These are phyloP conservation scores for Exophiala aquamarina DNA, from an alignment of 2,329 filamentous ascomycete species.

Conservation along the genomic window DNA sequence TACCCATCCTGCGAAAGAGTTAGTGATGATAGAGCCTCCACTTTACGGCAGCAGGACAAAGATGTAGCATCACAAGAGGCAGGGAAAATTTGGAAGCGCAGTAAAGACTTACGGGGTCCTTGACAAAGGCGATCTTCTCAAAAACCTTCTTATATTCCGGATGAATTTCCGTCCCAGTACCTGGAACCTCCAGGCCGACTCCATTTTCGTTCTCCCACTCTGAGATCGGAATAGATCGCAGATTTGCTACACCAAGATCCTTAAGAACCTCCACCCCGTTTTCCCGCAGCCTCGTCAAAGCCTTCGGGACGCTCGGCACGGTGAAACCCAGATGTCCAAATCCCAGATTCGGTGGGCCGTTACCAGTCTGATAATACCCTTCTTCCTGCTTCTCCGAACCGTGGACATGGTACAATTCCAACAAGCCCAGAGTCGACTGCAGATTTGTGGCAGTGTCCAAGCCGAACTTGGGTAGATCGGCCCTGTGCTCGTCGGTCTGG, in stretches of 20 bases:
- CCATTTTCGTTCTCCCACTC: conserved; percentile 36
- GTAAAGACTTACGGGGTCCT: conserved; percentile 38
- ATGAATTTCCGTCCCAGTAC: conserved; percentile 32
- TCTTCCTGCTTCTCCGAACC: conserved; percentile 32
- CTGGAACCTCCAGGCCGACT: conserved; percentile 30
- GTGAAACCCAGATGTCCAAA: conserved; percentile 42
- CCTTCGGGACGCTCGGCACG: conserved; percentile 36
- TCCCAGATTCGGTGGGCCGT: conserved; percentile 36
- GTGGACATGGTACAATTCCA: conserved; percentile 41
- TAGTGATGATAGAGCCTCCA: too few relatives aligned
- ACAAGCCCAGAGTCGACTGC: conserved; percentile 34
- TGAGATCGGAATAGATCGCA: conserved; percentile 34
- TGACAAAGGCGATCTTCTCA: conserved; percentile 39
- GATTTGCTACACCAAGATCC: conserved; percentile 31
- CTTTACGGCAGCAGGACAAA: too few relatives aligned
- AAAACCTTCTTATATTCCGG: conserved; percentile 36
- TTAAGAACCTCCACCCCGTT: conserved; percentile 37
- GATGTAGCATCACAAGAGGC: too few relatives aligned
- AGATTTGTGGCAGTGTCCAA: conserved; percentile 30
- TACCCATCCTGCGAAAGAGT: too few relatives aligned
- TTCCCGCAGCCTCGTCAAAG: conserved; percentile 32
- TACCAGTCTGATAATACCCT: conserved; percentile 31
- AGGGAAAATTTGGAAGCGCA: too few relatives aligned
- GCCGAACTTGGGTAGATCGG: conserved; percentile 33
- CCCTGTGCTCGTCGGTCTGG: conserved; percentile 30